Conservation (phyloP, 257 asterid species). For the Solanum neorickii region DNA sequence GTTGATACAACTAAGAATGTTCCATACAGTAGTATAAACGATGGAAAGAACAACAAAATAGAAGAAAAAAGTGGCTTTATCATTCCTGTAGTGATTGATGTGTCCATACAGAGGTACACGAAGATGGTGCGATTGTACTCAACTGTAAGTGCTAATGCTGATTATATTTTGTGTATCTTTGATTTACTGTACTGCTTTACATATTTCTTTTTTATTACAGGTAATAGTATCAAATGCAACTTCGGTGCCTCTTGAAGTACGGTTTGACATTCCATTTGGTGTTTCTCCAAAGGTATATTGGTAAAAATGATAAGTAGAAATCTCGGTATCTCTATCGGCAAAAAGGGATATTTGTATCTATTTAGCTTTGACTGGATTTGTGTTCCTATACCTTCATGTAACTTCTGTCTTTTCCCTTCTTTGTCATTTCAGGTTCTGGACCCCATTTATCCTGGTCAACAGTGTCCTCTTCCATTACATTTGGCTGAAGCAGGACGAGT, state of each 20-base stretch:
- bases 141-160: conserved; percentile 45
- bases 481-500: conserved; percentile 88
- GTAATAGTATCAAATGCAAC: conserved; percentile 79
- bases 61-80: conserved; percentile 50
- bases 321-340: neutral
- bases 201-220: conserved; percentile 36
- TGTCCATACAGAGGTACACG: conserved; percentile 69
- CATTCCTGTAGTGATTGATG: conserved; percentile 92
- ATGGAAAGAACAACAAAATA: conserved; percentile 26
- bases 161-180: neutral
- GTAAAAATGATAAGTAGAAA: neutral
- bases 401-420: neutral
- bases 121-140: conserved; percentile 82
- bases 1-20: conserved; percentile 21
- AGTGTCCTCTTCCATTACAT: conserved; percentile 94
- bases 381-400: neutral
- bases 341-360: neutral
- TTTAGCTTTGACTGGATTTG: neutral
- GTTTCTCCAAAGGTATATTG: conserved; percentile 78
- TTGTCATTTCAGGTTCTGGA: conserved; percentile 61
- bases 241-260: conserved; percentile 70
- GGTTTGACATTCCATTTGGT: conserved; percentile 94
- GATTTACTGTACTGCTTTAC: conserved; percentile 12
- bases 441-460: conserved; percentile 87
- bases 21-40: conserved; percentile 23